Base-by-base conservation (phyloP, 2,329 filamentous ascomycete genomes). In the Verticillium nonalfalfae region DNA sequence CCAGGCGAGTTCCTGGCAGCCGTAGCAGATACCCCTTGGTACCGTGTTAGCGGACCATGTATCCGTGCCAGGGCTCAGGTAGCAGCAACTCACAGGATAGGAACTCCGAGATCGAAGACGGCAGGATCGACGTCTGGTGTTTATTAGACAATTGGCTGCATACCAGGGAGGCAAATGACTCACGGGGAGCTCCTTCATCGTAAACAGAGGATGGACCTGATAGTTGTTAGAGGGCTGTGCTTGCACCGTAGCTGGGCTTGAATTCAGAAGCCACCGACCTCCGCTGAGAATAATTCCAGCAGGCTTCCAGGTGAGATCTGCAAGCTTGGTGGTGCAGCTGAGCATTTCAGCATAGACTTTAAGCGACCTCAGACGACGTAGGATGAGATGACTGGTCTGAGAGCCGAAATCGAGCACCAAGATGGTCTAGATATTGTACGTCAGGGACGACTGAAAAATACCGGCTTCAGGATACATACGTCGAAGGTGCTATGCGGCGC, bases 331-430 rank as follows among this genome's bases (percentile, higher is more conserved):
- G 56, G 89, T 96, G 76, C 93, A 96, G 26, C 90, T 90, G 54
- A 96, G 85, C 88, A 96, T 90, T 79, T 97, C 93, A 64, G 87
- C 87, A 80, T 90, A 97, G 73, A 96, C 84, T 78, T 89, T 89
- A 75, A 96, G 83, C 68, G 90, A 86, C 68, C 92, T 85, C 34
- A 96, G 82, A 38, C 91, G 85, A 60, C 91, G 82, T 10, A 87
- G 86, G 70, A 93, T 92, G 45, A 93, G 79, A 74, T 93, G 89
- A 50, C 85, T 87, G 70, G 88, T 89, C 75, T 91, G 88, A 31
- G 84, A 88, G 59, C 78, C 88, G 72, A 90, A 91, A 74, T 91
- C 88, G 68, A 91, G 78, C 66, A 88, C 85, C 66, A 91, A 78
- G 68, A 91, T 88, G 66, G 89, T 91, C 79, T 89, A 81, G 73